A percentile compares a stretch with the other conserved stretches of the same genome.
phyloP scores from a whole-genome alignment of 495 filamentous ascomycete genomes.

The Bacidia gigantensis region DNA sequence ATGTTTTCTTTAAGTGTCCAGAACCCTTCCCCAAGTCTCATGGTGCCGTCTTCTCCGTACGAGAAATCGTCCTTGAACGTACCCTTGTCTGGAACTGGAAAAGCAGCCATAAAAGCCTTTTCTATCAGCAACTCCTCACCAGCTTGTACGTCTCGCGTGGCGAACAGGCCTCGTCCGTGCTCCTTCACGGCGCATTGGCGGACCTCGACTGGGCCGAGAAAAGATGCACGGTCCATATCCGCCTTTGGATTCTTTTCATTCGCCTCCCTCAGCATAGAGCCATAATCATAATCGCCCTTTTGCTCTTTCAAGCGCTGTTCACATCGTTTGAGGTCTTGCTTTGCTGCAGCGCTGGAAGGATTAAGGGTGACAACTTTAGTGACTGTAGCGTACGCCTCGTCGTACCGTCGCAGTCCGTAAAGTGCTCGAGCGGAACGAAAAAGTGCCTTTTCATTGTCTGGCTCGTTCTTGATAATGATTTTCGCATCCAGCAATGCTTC shows the following conservation, averaged over 20 bases:
- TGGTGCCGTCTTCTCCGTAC: neutral
- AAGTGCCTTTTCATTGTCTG: slow-evolving; percentile 30
- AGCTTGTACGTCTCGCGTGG: slow-evolving; percentile 31
- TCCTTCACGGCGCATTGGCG: slow-evolving; percentile 5
- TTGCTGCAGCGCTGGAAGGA: slow-evolving; percentile 21
- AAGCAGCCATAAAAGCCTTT: slow-evolving; percentile 37
- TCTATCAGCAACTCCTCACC: slow-evolving; percentile 43
- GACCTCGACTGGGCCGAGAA: slow-evolving; percentile 23
- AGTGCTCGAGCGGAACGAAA: slow-evolving; percentile 33
- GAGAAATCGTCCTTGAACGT: neutral
- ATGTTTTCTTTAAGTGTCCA: slow-evolving; percentile 24
- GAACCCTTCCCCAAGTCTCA: neutral
- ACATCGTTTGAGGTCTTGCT: slow-evolving; percentile 23
- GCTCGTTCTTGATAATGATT: slow-evolving; percentile 15
- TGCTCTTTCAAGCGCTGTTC: slow-evolving; percentile 23
- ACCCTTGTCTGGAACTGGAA: slow-evolving; percentile 3
- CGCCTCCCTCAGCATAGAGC: slow-evolving; percentile 25
- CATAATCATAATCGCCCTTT: slow-evolving; percentile 33
- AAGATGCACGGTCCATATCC: slow-evolving; percentile 35
- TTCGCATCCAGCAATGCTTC: slow-evolving; percentile 32
- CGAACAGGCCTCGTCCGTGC: slow-evolving; percentile 35
- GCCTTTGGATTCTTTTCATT: slow-evolving; percentile 19
- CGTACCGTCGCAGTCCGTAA: slow-evolving; percentile 32
- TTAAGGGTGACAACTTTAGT: slow-evolving; percentile 15
- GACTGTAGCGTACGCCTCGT: slow-evolving; percentile 23